phyloP scores from a whole-genome alignment of 306 rosid species.

The Fragaria vesca region DNA sequence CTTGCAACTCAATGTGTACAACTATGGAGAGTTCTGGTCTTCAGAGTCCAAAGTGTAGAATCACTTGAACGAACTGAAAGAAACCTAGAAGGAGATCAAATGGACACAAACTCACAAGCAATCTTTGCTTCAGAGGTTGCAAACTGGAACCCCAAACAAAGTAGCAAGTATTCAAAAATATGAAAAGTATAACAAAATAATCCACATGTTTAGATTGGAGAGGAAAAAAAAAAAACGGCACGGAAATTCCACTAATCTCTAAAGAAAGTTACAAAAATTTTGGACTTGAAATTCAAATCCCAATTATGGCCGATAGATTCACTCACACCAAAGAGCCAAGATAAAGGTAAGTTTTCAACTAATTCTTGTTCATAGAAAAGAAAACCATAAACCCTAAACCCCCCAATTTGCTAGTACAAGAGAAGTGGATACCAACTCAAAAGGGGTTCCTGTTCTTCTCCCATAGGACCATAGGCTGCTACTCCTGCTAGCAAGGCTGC shows the following conservation, averaged over 20 bases:
- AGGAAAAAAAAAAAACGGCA: no score
- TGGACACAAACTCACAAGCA: not conserved
- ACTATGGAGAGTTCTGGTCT: not conserved
- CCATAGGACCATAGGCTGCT: no score
- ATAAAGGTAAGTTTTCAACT: not conserved
- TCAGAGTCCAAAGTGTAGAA: not conserved
- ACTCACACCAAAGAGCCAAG: not conserved
- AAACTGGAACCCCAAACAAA: not conserved
- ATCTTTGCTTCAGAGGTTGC: not conserved
- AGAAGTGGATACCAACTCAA: no score
- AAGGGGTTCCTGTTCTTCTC: no score
- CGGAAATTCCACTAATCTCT: not conserved
- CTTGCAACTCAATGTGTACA: no score
- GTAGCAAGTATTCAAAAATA: no score
- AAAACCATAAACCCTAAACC: not conserved
- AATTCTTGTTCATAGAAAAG: not conserved
- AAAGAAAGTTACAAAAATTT: no score
- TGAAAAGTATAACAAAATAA: no score
- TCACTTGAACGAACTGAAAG: no score
- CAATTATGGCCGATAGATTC: not conserved
- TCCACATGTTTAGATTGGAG: no score
- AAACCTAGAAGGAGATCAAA: not conserved
- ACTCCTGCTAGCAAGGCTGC: no score
- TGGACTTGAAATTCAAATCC: not conserved
- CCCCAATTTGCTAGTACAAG: not conserved